Percentiles rank a stretch among this genome's conserved stretches.
phyloP scores from a whole-genome alignment of 306 rosid genomes.

The Prunus mongolica region DNA sequence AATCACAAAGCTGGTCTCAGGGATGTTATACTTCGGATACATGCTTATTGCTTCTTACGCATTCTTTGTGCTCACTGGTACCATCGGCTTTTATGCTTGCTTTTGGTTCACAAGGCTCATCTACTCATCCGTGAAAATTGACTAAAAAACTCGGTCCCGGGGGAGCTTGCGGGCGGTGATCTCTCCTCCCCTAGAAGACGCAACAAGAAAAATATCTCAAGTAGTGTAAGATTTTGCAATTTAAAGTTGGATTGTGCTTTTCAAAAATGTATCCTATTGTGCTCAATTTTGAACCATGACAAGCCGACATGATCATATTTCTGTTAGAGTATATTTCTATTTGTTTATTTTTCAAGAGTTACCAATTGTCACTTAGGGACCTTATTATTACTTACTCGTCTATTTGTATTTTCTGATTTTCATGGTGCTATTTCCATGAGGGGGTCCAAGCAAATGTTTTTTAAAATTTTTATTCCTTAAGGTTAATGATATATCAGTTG shows the following conservation, averaged over 20 bases:
- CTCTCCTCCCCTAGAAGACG: slow-evolving; percentile 29
- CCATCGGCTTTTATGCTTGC: slow-evolving; percentile 96
- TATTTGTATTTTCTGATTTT: background rate
- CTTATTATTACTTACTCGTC: background rate
- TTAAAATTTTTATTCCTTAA: too few relatives aligned
- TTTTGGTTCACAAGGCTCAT: slow-evolving; percentile 97
- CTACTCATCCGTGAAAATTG: slow-evolving; percentile 97
- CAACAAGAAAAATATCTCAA: slow-evolving; percentile 20
- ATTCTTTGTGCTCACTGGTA: slow-evolving; percentile 91
- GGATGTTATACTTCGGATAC: slow-evolving; percentile 80
- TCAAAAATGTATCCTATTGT: slow-evolving; percentile 57
- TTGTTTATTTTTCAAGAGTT: slow-evolving; percentile 28
- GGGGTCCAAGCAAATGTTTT: background rate
- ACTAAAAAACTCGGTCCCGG: slow-evolving; percentile 32
- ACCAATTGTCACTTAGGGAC: background rate
- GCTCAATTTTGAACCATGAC: slow-evolving; percentile 72
- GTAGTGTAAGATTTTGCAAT: slow-evolving; percentile 60
- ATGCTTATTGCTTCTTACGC: slow-evolving; percentile 94
- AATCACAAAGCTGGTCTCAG: slow-evolving; percentile 91
- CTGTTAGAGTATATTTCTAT: slow-evolving; percentile 49
- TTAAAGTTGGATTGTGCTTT: slow-evolving; percentile 39
- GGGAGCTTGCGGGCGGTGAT: background rate
- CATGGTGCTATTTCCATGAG: background rate
- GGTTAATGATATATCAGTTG: too few relatives aligned
- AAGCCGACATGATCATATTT: slow-evolving; percentile 29